Conservation (phyloP, 169 alveolate species). For the Toxoplasma gondii region DNA sequence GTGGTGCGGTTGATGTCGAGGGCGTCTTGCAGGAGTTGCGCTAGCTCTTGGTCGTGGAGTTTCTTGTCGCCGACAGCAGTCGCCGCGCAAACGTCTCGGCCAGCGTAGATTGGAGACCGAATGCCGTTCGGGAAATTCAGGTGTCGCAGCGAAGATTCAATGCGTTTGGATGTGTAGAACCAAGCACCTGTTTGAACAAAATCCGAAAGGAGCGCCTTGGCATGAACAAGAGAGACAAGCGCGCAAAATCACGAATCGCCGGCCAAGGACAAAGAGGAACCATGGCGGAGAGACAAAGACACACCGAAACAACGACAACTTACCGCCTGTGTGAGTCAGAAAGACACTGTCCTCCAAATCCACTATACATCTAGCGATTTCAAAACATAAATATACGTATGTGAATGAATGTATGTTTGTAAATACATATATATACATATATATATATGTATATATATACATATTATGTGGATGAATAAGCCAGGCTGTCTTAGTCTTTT, state of each 20-base stretch:
- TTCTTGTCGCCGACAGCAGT: conserved; percentile 74
- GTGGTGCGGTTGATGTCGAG: conserved; percentile 66
- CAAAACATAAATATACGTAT: background rate
- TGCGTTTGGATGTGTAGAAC: conserved; percentile 69
- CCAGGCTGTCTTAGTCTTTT: too few relatives aligned
- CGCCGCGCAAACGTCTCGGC: conserved; percentile 75
- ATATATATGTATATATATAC: too few relatives aligned
- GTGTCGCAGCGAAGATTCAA: conserved; percentile 74
- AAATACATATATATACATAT: too few relatives aligned
- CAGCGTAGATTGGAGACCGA: conserved; percentile 70
- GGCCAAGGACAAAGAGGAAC: background rate
- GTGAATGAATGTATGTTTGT: background rate
- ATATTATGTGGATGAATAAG: too few relatives aligned
- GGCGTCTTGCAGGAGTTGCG: conserved; percentile 74
- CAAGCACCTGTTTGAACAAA: conserved; percentile 67
- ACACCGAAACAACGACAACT: too few relatives aligned
- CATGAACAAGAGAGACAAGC: background rate
- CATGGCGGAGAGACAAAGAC: too few relatives aligned
- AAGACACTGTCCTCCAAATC: background rate
- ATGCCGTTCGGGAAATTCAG: conserved; percentile 63
- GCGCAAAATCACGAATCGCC: background rate
- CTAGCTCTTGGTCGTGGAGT: conserved; percentile 64
- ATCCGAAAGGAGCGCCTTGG: too few relatives aligned
- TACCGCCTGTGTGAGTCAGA: too few relatives aligned
- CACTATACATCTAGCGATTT: background rate